Conservation (phyloP, 805 yeast genomes). For the Yarrowia sp. region DNA sequence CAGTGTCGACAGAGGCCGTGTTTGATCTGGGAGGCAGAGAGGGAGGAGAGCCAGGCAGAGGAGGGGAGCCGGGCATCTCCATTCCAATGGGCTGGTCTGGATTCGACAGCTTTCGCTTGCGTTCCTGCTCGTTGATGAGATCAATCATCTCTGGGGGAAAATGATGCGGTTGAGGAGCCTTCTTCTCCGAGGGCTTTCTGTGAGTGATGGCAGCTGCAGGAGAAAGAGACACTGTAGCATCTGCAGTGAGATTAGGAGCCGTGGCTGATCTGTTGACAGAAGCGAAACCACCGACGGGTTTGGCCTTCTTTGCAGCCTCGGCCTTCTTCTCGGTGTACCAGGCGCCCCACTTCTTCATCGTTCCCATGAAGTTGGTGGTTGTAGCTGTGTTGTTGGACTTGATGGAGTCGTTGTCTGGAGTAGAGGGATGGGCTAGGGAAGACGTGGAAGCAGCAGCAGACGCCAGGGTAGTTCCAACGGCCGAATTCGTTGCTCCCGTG, state of each 20-base stretch:
- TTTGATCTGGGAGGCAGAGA: conserved; percentile 27
- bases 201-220: conserved; percentile 24
- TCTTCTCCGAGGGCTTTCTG: conserved; percentile 22
- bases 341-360: conserved; percentile 45
- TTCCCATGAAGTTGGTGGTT: conserved; percentile 26
- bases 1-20: conserved; percentile 19
- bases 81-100: conserved; percentile 31
- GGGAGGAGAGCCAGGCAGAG: conserved; percentile 16
- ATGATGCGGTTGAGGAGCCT: conserved; percentile 46
- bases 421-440: background rate
- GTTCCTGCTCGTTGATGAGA: conserved; percentile 39
- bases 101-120: conserved; percentile 28
- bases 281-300: conserved; percentile 11
- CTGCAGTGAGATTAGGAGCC: conserved; percentile 18
- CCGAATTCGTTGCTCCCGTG: background rate
- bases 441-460: conserved; percentile 31
- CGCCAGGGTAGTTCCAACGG: conserved; percentile 10
- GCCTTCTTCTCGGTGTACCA: conserved; percentile 44
- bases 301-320: conserved; percentile 13
- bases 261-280: conserved; percentile 13
- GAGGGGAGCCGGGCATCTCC: conserved; percentile 35
- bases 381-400: background rate
- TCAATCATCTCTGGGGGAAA: conserved; percentile 47
- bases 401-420: conserved; percentile 18
- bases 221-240: conserved; percentile 10